Conservation (phyloP, 176 grass and related monocot genomes). For the Phragmites australis region DNA sequence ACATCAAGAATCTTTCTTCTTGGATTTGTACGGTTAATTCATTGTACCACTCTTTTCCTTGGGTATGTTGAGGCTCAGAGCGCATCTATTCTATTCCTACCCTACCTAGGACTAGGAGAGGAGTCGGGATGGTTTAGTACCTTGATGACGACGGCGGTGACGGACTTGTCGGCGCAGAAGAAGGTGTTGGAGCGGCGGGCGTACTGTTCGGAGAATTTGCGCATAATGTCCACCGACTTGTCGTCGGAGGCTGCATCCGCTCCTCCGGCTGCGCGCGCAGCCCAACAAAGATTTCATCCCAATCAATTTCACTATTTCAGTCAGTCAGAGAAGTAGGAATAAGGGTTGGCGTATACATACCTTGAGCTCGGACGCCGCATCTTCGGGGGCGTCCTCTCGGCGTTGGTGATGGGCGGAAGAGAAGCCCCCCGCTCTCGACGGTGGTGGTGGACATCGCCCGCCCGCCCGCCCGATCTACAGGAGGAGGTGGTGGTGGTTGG, state of each 20-base stretch:
- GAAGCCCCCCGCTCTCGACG: slow-evolving; percentile 18
- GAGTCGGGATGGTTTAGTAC: slow-evolving; percentile 17
- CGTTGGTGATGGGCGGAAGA: background rate
- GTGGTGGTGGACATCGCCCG: slow-evolving; percentile 30
- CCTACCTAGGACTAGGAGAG: background rate
- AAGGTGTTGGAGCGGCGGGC: slow-evolving; percentile 75
- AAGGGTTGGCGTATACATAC: background rate
- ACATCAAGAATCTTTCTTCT: too few species aligned
- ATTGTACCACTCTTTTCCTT: too few species aligned
- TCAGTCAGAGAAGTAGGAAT: background rate
- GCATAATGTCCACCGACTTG: slow-evolving; percentile 94
- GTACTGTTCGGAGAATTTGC: slow-evolving; percentile 98
- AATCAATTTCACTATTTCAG: background rate
- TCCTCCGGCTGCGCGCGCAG: background rate
- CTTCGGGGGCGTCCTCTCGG: background rate
- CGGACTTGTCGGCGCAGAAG: slow-evolving; percentile 92
- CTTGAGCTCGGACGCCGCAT: slow-evolving; percentile 47
- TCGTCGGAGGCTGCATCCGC: slow-evolving; percentile 57
- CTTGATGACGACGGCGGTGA: slow-evolving; percentile 95
- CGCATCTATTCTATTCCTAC: too few species aligned
- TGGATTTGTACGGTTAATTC: too few species aligned
- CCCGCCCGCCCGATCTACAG: slow-evolving; percentile 22
- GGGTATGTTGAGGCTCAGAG: too few species aligned
- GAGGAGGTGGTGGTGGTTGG: background rate
- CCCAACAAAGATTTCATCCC: background rate